phyloP scores from a whole-genome alignment of 495 filamentous ascomycete species.

The Tuber brumale region DNA sequence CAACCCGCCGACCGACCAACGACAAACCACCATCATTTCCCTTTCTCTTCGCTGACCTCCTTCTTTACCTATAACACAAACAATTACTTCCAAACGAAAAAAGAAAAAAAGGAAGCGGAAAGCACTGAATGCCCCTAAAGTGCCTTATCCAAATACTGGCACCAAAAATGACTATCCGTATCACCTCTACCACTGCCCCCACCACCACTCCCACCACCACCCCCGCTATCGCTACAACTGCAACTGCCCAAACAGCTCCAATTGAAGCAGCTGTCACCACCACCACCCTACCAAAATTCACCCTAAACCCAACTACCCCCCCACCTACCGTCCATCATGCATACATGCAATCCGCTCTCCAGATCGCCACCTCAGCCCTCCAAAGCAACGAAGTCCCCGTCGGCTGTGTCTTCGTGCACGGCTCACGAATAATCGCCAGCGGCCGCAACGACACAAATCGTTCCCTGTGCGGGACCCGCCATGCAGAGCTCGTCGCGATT shows the following conservation, averaged over 20 bases:
- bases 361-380: conserved; percentile 73
- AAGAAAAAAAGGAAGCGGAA: neutral
- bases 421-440: conserved; percentile 64
- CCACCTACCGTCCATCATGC: conserved; percentile 14
- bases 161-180: neutral
- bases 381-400: conserved; percentile 82
- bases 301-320: neutral
- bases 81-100: neutral
- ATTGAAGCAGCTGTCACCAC: neutral
- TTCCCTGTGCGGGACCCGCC: conserved; percentile 70
- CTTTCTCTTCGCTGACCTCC: neutral
- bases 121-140: neutral
- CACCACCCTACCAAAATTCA: neutral
- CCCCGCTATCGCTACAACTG: neutral
- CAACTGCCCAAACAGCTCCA: neutral
- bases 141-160: neutral
- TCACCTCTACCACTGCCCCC: neutral
- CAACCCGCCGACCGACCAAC: neutral
- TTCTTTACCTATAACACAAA: neutral
- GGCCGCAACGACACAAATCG: conserved; percentile 97
- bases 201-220: neutral
- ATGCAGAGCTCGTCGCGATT: conserved; percentile 89
- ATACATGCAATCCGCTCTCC: conserved; percentile 20
- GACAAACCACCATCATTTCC: neutral
- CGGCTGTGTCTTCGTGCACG: conserved; percentile 82